Evolutionary conservation across 495 filamentous ascomycete genomes (phyloP), one percentile per base, ranked within the genome.

Genomic region (Penicillium paradoxum): DNA sequence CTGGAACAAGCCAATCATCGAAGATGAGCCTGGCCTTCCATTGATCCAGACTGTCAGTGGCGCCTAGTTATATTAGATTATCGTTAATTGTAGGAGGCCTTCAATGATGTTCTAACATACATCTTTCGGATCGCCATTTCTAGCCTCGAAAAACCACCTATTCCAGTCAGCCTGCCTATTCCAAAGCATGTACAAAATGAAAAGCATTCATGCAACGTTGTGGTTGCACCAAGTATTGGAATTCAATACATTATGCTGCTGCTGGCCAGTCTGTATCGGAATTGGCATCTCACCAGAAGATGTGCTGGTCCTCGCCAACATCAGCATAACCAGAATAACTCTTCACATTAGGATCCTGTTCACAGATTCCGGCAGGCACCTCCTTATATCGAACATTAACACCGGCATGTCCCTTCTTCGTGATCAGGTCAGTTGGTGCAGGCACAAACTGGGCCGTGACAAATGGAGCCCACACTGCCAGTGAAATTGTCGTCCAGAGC

Each of bases 241-340:
- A n/a, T n/a, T n/a, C n/a, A n/a, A n/a, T n/a, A n/a, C n/a, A n/a
- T n/a, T n/a, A n/a, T n/a, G n/a, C 7, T 7, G 24, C 24, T 27
- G 24, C 24, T 27, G 24, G n/a, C n/a, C n/a, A 27, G 24, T 27
- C 2, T n/a, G 18, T 14, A 50, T 33, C 6, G n/a, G n/a, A 18
- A 32, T 19, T 13, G 15, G 24, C 24, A 27, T 3, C 48, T 55
- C 40, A 62, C 60, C 75, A 86, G 68, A 86, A 86, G 39, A 83
- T 81, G 57, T 87, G 84, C 59, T 84, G 64, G 57, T 82, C 60
- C 45, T 80, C 78, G 1, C 57, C 71, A 29, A 87, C 75, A 67
- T 87, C 84, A 11, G 83, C 79, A 55, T 86, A 88, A 3, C 84
- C 84, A 22, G 79, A 80, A 64, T 81, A 87, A 49, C 78, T 82